These are phyloP conservation scores for Cerrena zonata DNA, from an alignment of 1,284 basidiomycete species.

Conservation along the genomic window DNA sequence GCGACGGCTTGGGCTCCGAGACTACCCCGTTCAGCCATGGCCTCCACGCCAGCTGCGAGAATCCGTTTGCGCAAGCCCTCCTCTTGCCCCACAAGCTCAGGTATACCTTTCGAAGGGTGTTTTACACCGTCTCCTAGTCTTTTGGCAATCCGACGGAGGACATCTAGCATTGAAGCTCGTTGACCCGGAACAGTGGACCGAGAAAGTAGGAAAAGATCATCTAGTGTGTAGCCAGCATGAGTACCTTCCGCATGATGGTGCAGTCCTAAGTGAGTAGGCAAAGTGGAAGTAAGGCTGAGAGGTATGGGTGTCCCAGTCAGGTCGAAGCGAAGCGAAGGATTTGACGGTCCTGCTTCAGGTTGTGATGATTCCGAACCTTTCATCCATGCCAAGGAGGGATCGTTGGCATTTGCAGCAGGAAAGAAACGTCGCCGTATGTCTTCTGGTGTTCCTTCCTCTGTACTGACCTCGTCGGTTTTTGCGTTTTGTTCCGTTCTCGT, in stretches of 20 bases:
- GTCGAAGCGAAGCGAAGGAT: slow-evolving; percentile 60
- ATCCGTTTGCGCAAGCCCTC: slow-evolving; percentile 49
- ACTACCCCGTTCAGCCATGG: slow-evolving; percentile 60
- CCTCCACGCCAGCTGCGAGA: slow-evolving; percentile 60
- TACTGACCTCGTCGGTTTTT: slow-evolving; percentile 23
- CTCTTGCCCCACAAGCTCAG: slow-evolving; percentile 42
- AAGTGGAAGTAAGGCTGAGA: slow-evolving; percentile 37
- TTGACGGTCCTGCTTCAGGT: slow-evolving; percentile 15
- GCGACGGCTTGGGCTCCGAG: slow-evolving; percentile 64
- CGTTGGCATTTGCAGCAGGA: slow-evolving; percentile 60
- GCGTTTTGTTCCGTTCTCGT: not conserved
- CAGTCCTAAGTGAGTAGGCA: slow-evolving; percentile 80
- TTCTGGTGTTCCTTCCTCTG: slow-evolving; percentile 72
- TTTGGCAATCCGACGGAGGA: slow-evolving; percentile 59
- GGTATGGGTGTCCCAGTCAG: slow-evolving; percentile 66
- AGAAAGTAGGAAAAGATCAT: slow-evolving; percentile 79
- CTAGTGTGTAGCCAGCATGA: slow-evolving; percentile 82
- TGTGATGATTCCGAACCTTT: not conserved
- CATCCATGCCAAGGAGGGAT: slow-evolving; percentile 78
- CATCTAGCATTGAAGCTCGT: slow-evolving; percentile 73
- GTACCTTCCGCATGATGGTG: slow-evolving; percentile 84
- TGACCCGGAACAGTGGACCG: slow-evolving; percentile 82
- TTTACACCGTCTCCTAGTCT: slow-evolving; percentile 30
- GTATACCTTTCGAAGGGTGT: slow-evolving; percentile 25
- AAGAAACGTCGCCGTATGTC: slow-evolving; percentile 82